Evolutionary conservation across 177 flowering plant species (phyloP), one percentile per base, ranked within the genome.

Genomic region (Telopea speciosissima): DNA sequence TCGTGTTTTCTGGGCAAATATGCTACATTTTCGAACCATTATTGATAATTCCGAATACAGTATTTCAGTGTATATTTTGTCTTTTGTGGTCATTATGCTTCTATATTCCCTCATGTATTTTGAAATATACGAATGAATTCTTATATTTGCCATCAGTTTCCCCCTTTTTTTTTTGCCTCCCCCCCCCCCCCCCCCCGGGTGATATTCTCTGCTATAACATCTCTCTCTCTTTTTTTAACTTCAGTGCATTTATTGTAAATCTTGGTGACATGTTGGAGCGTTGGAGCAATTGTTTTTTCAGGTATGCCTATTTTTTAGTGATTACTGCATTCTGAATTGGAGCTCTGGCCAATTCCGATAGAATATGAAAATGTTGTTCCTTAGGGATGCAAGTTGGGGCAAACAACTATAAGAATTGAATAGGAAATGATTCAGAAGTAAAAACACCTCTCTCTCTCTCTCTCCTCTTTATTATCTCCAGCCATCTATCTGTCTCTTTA

Each of bases 221-320:
- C 63, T 68, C 62, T 33, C 40, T 3, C 59, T 66, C n/a, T 78
- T 63, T 33, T 0, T 0, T 0, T 0, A 3, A 33, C 40, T 3
- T 33, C 89, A 95, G 99, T 73, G 91, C 96, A 22, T 95, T 91
- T 77, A 79, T 95, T n/a, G 99, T 95, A 65, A 95, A 95, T 77
- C 85, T 95, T 72, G 99, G 97, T 69, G 99, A 95, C 82, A 92
- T 95, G 99, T 83, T 95, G 74, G 97, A 95, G 84, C 91, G 96
- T 24, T 95, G 97, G 97, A 92, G 97, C 87, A 90, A 95, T 79
- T 71, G 90, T 72, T 73, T 84, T 68, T 92, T 95, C 89, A 93
- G 90, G 99, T 94, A 84, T 36, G 36, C 22, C 63, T 62, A 21
- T n/a, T n/a, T n/a, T 17, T 21, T 11, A 24, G 6, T 24, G 31